phyloP scores from a whole-genome alignment of 2,329 filamentous ascomycete species.

The Dactylellina leptospora region DNA sequence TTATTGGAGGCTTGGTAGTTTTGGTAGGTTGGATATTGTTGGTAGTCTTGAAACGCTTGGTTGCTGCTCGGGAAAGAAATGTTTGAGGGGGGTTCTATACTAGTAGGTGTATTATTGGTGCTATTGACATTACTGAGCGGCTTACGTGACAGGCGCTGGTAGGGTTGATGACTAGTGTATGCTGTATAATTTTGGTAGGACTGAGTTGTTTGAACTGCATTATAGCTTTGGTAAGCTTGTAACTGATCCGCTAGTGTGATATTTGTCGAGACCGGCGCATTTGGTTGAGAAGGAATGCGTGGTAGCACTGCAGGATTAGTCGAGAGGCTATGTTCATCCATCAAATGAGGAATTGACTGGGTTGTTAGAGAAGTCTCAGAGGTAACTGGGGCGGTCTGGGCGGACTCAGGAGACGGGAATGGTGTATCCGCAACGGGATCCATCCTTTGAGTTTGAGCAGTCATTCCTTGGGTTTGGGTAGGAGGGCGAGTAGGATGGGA shows the following conservation, averaged over 20 bases:
- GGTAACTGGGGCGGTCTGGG: background rate
- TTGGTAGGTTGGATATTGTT: slow-evolving; percentile 23
- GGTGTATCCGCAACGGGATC: no score
- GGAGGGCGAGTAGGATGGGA: no score
- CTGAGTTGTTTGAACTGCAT: slow-evolving; percentile 1
- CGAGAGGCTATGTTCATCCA: no score
- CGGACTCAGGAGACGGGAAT: no score
- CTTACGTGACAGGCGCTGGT: slow-evolving; percentile 30
- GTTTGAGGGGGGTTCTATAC: slow-evolving; percentile 6
- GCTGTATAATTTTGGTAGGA: slow-evolving; percentile 1
- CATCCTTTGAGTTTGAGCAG: no score
- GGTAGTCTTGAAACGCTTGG: background rate
- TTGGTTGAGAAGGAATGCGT: background rate
- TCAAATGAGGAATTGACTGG: background rate
- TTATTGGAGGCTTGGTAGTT: slow-evolving; percentile 12
- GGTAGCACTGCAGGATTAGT: no score
- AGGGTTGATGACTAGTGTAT: slow-evolving; percentile 18
- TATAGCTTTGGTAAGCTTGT: slow-evolving; percentile 34
- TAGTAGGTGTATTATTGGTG: background rate
- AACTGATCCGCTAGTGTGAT: slow-evolving; percentile 37
- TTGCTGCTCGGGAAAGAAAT: background rate
- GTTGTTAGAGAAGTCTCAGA: background rate
- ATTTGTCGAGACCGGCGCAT: background rate
- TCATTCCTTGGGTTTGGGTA: no score
- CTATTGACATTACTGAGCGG: slow-evolving; percentile 30